phyloP scores from a whole-genome alignment of 2,329 filamentous ascomycete genomes.

The Pezicula carpinea region DNA sequence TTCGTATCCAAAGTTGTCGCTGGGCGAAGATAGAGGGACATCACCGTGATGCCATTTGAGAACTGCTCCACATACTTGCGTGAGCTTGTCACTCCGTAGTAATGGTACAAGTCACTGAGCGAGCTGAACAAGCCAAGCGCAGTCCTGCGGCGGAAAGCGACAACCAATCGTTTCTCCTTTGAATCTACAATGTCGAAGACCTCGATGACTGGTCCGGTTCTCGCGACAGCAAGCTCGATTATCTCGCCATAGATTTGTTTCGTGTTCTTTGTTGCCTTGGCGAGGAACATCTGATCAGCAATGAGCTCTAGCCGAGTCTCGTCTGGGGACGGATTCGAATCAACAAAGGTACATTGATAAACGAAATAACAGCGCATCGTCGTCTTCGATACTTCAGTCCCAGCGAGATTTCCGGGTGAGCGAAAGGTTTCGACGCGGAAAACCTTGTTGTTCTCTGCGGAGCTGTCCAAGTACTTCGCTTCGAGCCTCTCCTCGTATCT shows the following conservation, averaged over 20 bases:
- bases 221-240: slow-evolving; percentile 75
- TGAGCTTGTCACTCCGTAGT: slow-evolving; percentile 92
- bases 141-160: slow-evolving; percentile 91
- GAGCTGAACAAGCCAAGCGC: slow-evolving; percentile 93
- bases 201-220: slow-evolving; percentile 94
- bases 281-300: slow-evolving; percentile 87
- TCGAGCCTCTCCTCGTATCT: slow-evolving; percentile 91
- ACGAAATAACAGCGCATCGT: slow-evolving; percentile 97
- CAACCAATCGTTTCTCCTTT: slow-evolving; percentile 87
- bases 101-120: slow-evolving; percentile 93
- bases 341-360: slow-evolving; percentile 89
- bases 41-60: slow-evolving; percentile 95
- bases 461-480: slow-evolving; percentile 87
- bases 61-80: slow-evolving; percentile 99
- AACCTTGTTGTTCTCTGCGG: slow-evolving; percentile 59
- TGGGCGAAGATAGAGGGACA: slow-evolving; percentile 89
- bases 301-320: slow-evolving; percentile 91
- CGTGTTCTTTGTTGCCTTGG: slow-evolving; percentile 94
- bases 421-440: slow-evolving; percentile 98
- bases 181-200: slow-evolving; percentile 93
- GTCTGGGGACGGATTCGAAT: slow-evolving; percentile 65
- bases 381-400: slow-evolving; percentile 61
- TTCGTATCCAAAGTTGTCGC: slow-evolving; percentile 53
- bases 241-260: slow-evolving; percentile 94
- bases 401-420: slow-evolving; percentile 75